Conservation (phyloP, 2,329 filamentous ascomycete genomes). For the Tolypocladium ophioglossoides region DNA sequence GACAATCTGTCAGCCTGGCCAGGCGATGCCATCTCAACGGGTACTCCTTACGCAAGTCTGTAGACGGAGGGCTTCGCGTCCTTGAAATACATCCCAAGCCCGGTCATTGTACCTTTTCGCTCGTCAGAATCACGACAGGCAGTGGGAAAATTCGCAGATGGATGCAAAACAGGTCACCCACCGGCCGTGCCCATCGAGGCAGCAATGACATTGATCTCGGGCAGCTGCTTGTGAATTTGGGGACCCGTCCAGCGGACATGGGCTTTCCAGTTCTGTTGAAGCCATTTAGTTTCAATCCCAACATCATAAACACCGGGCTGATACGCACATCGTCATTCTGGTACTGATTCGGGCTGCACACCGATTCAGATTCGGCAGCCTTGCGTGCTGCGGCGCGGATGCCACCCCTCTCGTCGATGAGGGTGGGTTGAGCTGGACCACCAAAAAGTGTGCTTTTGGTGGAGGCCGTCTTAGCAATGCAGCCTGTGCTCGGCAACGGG, state of each 20-base stretch:
- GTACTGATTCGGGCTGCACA: conserved; percentile 23
- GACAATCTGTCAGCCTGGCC: conserved; percentile 3
- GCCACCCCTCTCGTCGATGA: conserved; percentile 19
- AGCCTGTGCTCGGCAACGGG: not conserved
- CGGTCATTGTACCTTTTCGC: conserved; percentile 32
- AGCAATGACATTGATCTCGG: conserved; percentile 43
- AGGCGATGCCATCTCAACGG: not conserved
- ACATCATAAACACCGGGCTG: not conserved
- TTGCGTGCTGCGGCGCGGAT: conserved; percentile 19
- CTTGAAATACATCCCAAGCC: conserved; percentile 40
- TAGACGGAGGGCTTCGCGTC: conserved; percentile 36
- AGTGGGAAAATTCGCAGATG: not conserved
- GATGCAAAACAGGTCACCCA: not conserved
- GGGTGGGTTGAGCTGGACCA: conserved; percentile 22
- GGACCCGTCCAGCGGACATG: conserved; percentile 50
- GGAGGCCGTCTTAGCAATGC: conserved; percentile 3
- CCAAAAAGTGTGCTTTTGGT: conserved; percentile 21
- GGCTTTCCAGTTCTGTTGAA: conserved; percentile 36
- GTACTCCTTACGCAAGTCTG: conserved; percentile 17
- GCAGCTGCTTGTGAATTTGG: conserved; percentile 45
- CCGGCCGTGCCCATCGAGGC: conserved; percentile 42
- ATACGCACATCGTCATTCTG: conserved; percentile 19
- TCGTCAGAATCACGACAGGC: not conserved
- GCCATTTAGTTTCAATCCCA: not conserved
- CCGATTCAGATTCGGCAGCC: conserved; percentile 15